Percentiles rank a stretch among this genome's conserved stretches.
These are phyloP conservation scores for Moesziomyces parantarcticus DNA, from an alignment of 1,284 basidiomycete genomes.

Conservation along the genomic window DNA sequence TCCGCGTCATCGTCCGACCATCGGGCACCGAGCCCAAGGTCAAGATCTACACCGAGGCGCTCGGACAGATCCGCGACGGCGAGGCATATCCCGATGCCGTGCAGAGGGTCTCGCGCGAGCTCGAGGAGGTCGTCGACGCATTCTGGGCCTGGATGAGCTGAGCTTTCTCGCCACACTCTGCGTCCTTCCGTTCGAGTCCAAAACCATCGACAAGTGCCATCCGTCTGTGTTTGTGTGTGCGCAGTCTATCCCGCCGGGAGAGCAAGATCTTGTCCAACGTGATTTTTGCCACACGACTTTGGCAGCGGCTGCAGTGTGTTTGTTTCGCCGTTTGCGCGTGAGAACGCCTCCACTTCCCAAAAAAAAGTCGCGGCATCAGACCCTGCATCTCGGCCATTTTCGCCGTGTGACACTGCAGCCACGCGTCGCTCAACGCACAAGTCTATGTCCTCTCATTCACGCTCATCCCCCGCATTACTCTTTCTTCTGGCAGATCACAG, in stretches of 20 bases:
- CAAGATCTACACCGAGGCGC: slow-evolving; percentile 59
- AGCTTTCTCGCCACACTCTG: not conserved
- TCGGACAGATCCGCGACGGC: slow-evolving; percentile 43
- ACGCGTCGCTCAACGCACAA: not conserved
- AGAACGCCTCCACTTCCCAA: slow-evolving; percentile 9
- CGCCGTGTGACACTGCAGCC: not conserved
- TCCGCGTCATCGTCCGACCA: slow-evolving; percentile 57
- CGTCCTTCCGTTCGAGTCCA: not conserved
- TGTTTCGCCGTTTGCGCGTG: slow-evolving; percentile 18
- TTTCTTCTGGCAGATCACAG: not conserved
- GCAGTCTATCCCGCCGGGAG: no score
- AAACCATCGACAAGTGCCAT: not conserved
- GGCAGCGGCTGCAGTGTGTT: not conserved
- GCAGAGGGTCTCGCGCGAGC: slow-evolving; percentile 36
- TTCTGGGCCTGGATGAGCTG: slow-evolving; percentile 57
- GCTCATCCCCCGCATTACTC: slow-evolving; percentile 11
- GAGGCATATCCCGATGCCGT: slow-evolving; percentile 45
- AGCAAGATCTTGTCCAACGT: not conserved
- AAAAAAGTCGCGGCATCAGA: slow-evolving; percentile 1
- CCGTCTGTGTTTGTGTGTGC: no score
- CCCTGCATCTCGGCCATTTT: not conserved
- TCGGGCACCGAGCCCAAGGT: slow-evolving; percentile 61
- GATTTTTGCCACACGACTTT: not conserved
- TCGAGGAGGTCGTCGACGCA: slow-evolving; percentile 48
- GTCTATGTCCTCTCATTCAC: slow-evolving; percentile 11